phyloP scores from a whole-genome alignment of 164 flowering plant genomes.

The Tinospora cordifolia region DNA sequence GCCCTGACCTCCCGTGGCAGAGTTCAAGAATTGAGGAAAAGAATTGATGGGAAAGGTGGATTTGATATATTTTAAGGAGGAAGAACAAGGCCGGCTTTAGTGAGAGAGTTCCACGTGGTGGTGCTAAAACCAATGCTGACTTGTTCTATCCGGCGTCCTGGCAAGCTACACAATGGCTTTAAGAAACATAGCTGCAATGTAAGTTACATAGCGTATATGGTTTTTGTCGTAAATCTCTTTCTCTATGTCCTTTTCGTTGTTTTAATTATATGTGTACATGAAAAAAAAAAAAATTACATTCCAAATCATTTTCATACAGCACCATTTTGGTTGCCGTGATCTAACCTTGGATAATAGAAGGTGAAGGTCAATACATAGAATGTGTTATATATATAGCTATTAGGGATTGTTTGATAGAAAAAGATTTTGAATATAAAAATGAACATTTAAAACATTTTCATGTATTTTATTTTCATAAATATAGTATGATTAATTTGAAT shows the following conservation, averaged over 20 bases:
- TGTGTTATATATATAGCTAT: too few species aligned
- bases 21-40: constrained; percentile 10
- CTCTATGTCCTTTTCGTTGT: constrained; percentile 4
- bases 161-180: neutral
- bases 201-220: neutral
- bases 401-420: too few species aligned
- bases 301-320: constrained; percentile 6
- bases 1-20: neutral
- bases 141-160: constrained; percentile 52
- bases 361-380: too few species aligned
- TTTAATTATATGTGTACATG: neutral
- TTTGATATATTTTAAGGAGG: constrained; percentile 15
- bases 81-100: constrained; percentile 40
- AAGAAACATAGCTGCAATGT: constrained; percentile 9
- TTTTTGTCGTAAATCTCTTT: neutral
- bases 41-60: constrained; percentile 4
- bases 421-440: too few species aligned
- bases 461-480: too few species aligned
- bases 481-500: too few species aligned
- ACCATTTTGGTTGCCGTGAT: neutral
- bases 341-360: too few species aligned
- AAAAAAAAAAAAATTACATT: neutral
- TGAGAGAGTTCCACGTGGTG: constrained; percentile 40
- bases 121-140: constrained; percentile 51
- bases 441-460: too few species aligned